These are phyloP conservation scores for Hevea brasiliensis DNA, from an alignment of 345 rosid genomes.

Conservation along the genomic window DNA sequence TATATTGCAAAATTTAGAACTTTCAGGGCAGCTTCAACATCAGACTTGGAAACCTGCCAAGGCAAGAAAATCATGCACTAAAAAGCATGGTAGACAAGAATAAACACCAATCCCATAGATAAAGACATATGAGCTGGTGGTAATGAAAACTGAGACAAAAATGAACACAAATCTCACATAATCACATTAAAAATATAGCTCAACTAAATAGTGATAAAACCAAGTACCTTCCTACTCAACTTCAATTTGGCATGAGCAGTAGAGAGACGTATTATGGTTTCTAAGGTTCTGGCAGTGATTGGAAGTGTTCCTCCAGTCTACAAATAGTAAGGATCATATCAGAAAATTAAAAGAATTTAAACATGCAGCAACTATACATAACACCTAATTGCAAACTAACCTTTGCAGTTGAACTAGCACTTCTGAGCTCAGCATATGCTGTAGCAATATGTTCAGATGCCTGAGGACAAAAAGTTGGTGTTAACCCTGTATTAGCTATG, in stretches of 20 bases:
- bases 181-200: slow-evolving; percentile 4
- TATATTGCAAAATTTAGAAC: slow-evolving; percentile 93
- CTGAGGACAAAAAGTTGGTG: slow-evolving; percentile 37
- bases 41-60: slow-evolving; percentile 65
- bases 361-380: not conserved
- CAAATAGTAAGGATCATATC: slow-evolving; percentile 27
- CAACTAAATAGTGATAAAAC: slow-evolving; percentile 11
- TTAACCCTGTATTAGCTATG: slow-evolving; percentile 12
- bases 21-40: slow-evolving; percentile 90
- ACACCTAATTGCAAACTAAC: slow-evolving; percentile 32
- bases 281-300: slow-evolving; percentile 94
- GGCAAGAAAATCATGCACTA: slow-evolving; percentile 16
- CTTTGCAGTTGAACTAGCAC: slow-evolving; percentile 69
- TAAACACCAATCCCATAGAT: not conserved
- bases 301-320: slow-evolving; percentile 99
- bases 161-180: not conserved
- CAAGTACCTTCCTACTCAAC: slow-evolving; percentile 75
- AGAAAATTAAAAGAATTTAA: slow-evolving; percentile 8
- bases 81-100: not conserved
- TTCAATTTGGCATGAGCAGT: slow-evolving; percentile 97
- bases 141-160: not conserved
- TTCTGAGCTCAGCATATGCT: slow-evolving; percentile 92
- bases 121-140: not conserved
- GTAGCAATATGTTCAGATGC: slow-evolving; percentile 92
- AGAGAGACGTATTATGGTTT: slow-evolving; percentile 95